A percentile compares a stretch with the other conserved stretches of the same genome.
phyloP scores from a whole-genome alignment of 75 land plant species.

The Pinus taeda region DNA sequence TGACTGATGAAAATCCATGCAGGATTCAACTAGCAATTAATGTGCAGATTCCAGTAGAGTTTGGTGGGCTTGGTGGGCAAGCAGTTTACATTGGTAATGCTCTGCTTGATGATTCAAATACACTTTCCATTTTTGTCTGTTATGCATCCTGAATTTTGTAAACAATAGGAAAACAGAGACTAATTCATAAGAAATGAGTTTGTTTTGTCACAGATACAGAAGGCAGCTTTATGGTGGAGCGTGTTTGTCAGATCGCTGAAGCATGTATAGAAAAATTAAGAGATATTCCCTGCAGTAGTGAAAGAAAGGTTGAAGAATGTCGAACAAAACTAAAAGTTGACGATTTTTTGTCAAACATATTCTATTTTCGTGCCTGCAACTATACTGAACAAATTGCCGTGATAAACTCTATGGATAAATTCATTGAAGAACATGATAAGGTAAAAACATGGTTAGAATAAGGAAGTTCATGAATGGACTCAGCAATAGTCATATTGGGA shows the following conservation, averaged over 20 bases:
- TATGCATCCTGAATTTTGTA: not conserved
- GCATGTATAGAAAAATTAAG: slow-evolving; percentile 31
- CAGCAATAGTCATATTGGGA: slow-evolving; percentile 3
- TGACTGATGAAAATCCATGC: slow-evolving; percentile 3
- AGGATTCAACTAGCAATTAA: slow-evolving; percentile 96
- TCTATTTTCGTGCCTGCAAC: slow-evolving; percentile 84
- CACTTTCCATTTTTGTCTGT: slow-evolving; percentile 2
- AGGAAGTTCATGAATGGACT: not conserved
- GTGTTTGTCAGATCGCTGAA: slow-evolving; percentile 83
- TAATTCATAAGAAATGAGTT: not conserved
- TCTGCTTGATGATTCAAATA: not conserved
- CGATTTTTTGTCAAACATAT: slow-evolving; percentile 63
- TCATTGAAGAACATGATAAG: slow-evolving; percentile 76
- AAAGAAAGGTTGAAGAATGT: slow-evolving; percentile 21
- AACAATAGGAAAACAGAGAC: not conserved
- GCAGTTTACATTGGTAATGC: slow-evolving; percentile 81
- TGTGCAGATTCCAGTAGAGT: slow-evolving; percentile 83
- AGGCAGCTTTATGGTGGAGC: slow-evolving; percentile 97
- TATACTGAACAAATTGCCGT: slow-evolving; percentile 79
- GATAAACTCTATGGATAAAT: slow-evolving; percentile 72
- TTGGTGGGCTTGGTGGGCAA: slow-evolving; percentile 90
- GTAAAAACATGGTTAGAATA: slow-evolving; percentile 27
- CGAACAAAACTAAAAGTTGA: slow-evolving; percentile 32
- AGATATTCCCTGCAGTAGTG: slow-evolving; percentile 7
- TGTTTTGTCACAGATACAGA: slow-evolving; percentile 67